Base-by-base conservation (phyloP, 768 basidiomycete species). In the Calvatia gigantea region DNA sequence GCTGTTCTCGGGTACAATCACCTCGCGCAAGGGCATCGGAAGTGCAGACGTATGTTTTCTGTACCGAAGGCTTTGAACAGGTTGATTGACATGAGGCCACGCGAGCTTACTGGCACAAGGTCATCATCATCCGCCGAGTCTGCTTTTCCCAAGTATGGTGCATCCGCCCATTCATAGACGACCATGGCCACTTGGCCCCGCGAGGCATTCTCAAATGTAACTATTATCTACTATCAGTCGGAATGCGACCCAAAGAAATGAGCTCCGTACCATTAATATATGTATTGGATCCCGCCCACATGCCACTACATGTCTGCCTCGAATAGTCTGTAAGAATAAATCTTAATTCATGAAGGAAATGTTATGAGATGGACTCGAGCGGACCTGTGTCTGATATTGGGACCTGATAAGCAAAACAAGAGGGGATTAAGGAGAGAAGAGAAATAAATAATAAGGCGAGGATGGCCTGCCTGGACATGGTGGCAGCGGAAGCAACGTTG, bases 11-110 rank as follows among this genome's bases (percentile, higher is more conserved):
- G 15, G 74, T 72, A 63, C 97, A 99, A 48, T 89, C 81, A 1
- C 88, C 86, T 1, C 80, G 77, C 12, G 78, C 74, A 37, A 94
- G 78, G 19, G 91, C 88, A 56, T 78, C 85, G 1, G 91, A 82
- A 2, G 96, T 98, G 72, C 97, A 99, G 27, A 99, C 82, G 63
- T 93, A 99, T 21, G 89, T 91, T 74, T 88, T 92, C 94, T 98
- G 83, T 73, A 78, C 62, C 66, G 56, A 59, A 15, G 56, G 51
- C 45, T 51, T 65, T 56, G 63, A 43, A 27, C 41, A 33, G 29
- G 57, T 23, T 43, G 7, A 4, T 32, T 33, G 12, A 42, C 6
- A 23, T n/a, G 21, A 55, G 28, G 33, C 28, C 9, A 54, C 58
- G 21, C 54, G 49, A 58, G 73, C 85, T 82, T 70, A 94, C 88